Percentiles rank a stretch among this genome's conserved stretches.
phyloP scores from a whole-genome alignment of 2,329 filamentous ascomycete species.

The Byssochlamys sp. region DNA sequence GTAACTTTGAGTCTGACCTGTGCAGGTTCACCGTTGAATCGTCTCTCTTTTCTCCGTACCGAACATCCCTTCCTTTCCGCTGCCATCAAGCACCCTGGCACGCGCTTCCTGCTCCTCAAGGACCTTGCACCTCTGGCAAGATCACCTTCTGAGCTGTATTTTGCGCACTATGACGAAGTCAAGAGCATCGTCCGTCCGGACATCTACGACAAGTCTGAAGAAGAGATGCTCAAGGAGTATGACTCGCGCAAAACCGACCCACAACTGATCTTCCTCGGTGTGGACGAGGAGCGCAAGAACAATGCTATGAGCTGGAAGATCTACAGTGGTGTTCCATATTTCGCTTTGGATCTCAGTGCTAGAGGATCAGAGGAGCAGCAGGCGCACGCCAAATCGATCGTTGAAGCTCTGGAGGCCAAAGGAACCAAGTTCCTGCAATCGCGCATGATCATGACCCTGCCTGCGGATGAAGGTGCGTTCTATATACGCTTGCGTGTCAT shows the following conservation, averaged over 20 bases:
- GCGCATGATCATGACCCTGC: constrained; percentile 52
- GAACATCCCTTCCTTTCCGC: constrained; percentile 40
- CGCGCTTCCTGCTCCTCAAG: constrained; percentile 66
- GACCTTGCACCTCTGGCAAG: constrained; percentile 64
- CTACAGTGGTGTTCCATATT: constrained; percentile 73
- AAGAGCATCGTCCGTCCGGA: constrained; percentile 59
- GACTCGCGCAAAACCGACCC: constrained; percentile 61
- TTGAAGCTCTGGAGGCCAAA: constrained; percentile 49
- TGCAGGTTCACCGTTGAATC: constrained; percentile 41
- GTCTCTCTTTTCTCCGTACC: constrained; percentile 40
- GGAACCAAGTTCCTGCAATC: constrained; percentile 60
- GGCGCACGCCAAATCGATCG: constrained; percentile 46
- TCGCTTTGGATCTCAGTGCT: constrained; percentile 66
- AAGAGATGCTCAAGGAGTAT: constrained; percentile 61
- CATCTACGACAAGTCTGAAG: constrained; percentile 62
- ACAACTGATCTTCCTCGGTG: constrained; percentile 71
- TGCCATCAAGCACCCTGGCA: constrained; percentile 38
- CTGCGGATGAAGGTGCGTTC: constrained; percentile 48
- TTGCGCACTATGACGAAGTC: constrained; percentile 60
- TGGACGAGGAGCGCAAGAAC: constrained; percentile 56
- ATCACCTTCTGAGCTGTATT: constrained; percentile 54
- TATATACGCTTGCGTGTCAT: neutral
- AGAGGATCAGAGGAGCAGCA: constrained; percentile 53
- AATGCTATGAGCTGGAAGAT: constrained; percentile 38
- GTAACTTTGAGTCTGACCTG: neutral